Conservation (phyloP, 2,329 filamentous ascomycete genomes). For the Hymenoscyphus fraxineus region DNA sequence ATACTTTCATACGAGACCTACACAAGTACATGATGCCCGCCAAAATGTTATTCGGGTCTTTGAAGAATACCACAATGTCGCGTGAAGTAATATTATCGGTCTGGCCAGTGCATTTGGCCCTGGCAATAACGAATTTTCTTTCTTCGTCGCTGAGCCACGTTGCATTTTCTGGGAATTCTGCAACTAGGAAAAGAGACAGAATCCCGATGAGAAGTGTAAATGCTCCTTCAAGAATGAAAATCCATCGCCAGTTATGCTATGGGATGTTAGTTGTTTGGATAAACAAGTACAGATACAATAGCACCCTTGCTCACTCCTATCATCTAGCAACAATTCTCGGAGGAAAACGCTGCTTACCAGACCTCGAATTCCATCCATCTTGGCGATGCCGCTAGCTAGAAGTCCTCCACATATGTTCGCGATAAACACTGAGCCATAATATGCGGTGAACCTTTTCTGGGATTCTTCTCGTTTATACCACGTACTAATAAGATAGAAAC, state of each 20-base stretch:
- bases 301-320: no score
- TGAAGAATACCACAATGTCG: constrained; percentile 45
- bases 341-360: constrained; percentile 32
- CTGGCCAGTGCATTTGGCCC: constrained; percentile 66
- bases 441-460: constrained; percentile 62
- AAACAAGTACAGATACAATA: no score
- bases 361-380: constrained; percentile 47
- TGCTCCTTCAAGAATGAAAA: constrained; percentile 67
- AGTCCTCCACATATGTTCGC: constrained; percentile 69
- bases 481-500: constrained; percentile 45
- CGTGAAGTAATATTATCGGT: constrained; percentile 59
- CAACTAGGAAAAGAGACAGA: constrained; percentile 61
- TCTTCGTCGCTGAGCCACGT: constrained; percentile 63
- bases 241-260: constrained; percentile 59
- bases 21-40: neutral
- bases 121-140: constrained; percentile 60
- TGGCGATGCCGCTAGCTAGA: constrained; percentile 60
- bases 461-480: constrained; percentile 70
- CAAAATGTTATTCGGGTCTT: constrained; percentile 11
- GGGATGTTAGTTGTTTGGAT: no score
- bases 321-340: no score
- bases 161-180: constrained; percentile 65
- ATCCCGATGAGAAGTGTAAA: constrained; percentile 54
- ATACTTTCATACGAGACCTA: neutral
- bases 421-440: constrained; percentile 66